Percentiles rank a stretch among this genome's conserved stretches.
Evolutionary conservation across 1,284 basidiomycete genomes (phyloP).

Genomic region (Ceratobasidium sp.): DNA sequence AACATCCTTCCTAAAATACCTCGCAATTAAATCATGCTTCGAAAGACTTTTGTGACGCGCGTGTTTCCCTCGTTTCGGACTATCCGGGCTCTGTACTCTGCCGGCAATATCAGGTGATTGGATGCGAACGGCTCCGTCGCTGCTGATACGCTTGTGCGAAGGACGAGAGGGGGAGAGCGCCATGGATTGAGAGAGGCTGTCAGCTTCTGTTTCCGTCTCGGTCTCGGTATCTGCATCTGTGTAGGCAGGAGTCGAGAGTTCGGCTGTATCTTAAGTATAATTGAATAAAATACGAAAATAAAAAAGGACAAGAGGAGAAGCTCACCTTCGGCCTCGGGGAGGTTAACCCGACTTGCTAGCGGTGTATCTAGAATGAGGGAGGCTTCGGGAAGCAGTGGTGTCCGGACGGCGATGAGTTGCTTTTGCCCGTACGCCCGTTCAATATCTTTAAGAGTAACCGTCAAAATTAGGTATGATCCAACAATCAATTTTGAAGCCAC

Average conservation of each 20-base stretch:
- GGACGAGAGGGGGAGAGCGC: background rate
- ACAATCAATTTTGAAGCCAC: slow-evolving; percentile 51
- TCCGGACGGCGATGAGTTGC: slow-evolving; percentile 85
- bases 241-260: slow-evolving; percentile 66
- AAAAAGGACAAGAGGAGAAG: background rate
- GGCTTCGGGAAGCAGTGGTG: slow-evolving; percentile 60
- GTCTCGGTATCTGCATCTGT: slow-evolving; percentile 81
- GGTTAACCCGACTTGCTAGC: slow-evolving; percentile 41
- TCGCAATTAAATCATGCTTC: slow-evolving; percentile 89
- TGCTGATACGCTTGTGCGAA: background rate
- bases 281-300: slow-evolving; percentile 43
- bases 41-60: slow-evolving; percentile 57
- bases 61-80: background rate
- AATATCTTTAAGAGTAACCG: slow-evolving; percentile 72
- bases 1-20: slow-evolving; percentile 90
- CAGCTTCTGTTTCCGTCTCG: slow-evolving; percentile 65
- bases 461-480: too few species aligned
- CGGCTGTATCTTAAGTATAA: slow-evolving; percentile 44
- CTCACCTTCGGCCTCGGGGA: slow-evolving; percentile 34
- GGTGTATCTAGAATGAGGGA: background rate
- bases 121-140: slow-evolving; percentile 3
- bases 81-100: background rate
- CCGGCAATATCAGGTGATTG: slow-evolving; percentile 14
- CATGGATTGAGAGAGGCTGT: background rate
- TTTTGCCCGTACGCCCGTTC: slow-evolving; percentile 90